Conservation (phyloP, 306 rosid genomes). For the Leucaena leucocephala region DNA sequence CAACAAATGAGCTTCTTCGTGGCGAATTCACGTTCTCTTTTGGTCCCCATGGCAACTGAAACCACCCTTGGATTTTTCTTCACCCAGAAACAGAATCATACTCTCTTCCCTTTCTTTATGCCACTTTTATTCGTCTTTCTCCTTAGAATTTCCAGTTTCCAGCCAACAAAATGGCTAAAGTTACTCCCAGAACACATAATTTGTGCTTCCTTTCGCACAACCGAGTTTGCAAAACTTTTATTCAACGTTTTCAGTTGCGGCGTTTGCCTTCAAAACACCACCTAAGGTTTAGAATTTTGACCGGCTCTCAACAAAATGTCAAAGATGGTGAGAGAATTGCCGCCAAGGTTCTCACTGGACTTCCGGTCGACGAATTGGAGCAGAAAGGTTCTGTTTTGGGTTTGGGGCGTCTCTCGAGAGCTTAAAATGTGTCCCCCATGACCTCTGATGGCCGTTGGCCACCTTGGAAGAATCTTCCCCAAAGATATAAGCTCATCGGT, state of each 20-base stretch:
- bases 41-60: not conserved
- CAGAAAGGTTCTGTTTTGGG: conserved; percentile 34
- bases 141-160: not conserved
- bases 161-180: conserved; percentile 53
- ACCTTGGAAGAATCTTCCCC: conserved; percentile 90
- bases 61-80: not conserved
- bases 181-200: conserved; percentile 51
- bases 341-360: conserved; percentile 46
- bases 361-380: conserved; percentile 43
- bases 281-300: conserved; percentile 40
- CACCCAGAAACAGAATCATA: not conserved
- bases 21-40: conserved; percentile 29
- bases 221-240: conserved; percentile 37
- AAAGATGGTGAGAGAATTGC: conserved; percentile 40
- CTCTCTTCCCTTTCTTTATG: not conserved
- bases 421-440: conserved; percentile 36
- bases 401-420: conserved; percentile 36
- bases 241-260: conserved; percentile 43
- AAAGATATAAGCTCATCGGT: conserved; percentile 80
- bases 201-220: conserved; percentile 36
- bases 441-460: conserved; percentile 61
- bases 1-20: conserved; percentile 36
- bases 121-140: not conserved
- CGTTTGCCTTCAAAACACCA: conserved; percentile 37
- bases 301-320: conserved; percentile 51